phyloP scores from a whole-genome alignment of 495 filamentous ascomycete species.

The Xylaria sp. region DNA sequence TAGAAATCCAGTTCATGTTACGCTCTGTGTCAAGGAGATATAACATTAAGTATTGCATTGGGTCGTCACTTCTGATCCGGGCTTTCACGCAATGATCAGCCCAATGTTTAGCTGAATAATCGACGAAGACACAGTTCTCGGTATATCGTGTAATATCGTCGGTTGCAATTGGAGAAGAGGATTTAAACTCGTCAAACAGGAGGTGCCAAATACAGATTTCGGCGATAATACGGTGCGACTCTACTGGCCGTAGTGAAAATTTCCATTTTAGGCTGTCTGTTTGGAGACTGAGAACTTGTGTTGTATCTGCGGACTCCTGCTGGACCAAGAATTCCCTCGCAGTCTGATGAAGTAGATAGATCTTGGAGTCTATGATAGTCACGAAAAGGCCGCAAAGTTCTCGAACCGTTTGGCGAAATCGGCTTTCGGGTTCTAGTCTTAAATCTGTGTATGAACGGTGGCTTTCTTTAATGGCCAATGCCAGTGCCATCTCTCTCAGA shows the following conservation, averaged over 20 bases:
- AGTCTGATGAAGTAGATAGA: constrained; percentile 55
- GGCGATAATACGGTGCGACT: constrained; percentile 44
- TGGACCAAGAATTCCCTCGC: constrained; percentile 48
- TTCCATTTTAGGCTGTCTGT: constrained; percentile 36
- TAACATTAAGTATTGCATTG: neutral
- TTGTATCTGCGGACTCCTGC: neutral
- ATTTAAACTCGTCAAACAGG: constrained; percentile 9
- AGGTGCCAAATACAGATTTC: constrained; percentile 46
- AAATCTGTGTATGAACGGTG: constrained; percentile 28
- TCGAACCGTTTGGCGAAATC: constrained; percentile 38
- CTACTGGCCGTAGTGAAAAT: constrained; percentile 31
- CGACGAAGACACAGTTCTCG: neutral
- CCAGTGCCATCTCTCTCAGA: constrained; percentile 48
- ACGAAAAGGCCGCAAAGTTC: constrained; percentile 52
- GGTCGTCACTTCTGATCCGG: too few relatives aligned
- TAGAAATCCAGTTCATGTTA: neutral
- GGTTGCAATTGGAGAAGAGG: neutral
- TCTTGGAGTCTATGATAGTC: constrained; percentile 40
- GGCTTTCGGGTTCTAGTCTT: constrained; percentile 31
- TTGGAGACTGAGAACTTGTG: neutral
- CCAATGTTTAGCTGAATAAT: constrained; percentile 7
- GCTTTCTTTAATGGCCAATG: constrained; percentile 39
- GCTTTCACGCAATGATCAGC: neutral
- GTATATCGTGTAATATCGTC: neutral
- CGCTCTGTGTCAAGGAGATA: neutral